Base-by-base conservation (phyloP, 2,329 filamentous ascomycete genomes). In the Talaromyces atroroseus region DNA sequence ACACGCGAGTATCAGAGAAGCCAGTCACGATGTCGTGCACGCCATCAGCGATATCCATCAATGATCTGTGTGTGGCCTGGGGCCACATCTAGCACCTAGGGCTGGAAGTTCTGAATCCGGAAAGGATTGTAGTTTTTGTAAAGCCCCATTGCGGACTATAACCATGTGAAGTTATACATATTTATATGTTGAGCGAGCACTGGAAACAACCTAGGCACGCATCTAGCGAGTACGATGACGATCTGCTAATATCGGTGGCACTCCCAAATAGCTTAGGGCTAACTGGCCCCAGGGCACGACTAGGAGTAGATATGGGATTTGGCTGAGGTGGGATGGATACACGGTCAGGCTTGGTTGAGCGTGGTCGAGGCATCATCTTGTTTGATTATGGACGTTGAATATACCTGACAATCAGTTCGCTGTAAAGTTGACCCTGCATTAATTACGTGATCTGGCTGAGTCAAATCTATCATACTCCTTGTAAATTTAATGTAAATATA, bases 11-110 rank as follows among this genome's bases (percentile, higher is more conserved):
- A 64, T 68, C 63, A 11, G 23, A 29, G 60, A 63, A 66, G 48
- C 59, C 12, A 63, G 66, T 64, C n/a, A 66, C 62, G 44, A 61
- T 51, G n/a, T 49, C 47, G 50, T 66, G 34, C 59, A 60, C 55
- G 52, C 56, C 61, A 66, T 66, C 58, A 63, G 6, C 32, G 60
- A 57, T 62, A 63, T 49, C 58, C 58, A 16, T 57, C 59, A 58
- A 65, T 63, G 54, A 66, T 62, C 52, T 61, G 52, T 36, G 11
- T 49, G 21, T 4, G 47, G 47, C 18, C 16, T 6, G 18, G 47
- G 47, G 2, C 18, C 50, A 52, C 64, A 64, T 58, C n/a, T n/a
- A n/a, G n/a, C n/a, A n/a, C n/a, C 63, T 59, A n/a, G 61, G 62
- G 57, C 59, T 34, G 23, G 26, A 61, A 53, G 23, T 59, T 44